Evolutionary conservation across 805 yeast species (phyloP).

Genomic region (Starmerella stigmatis): DNA sequence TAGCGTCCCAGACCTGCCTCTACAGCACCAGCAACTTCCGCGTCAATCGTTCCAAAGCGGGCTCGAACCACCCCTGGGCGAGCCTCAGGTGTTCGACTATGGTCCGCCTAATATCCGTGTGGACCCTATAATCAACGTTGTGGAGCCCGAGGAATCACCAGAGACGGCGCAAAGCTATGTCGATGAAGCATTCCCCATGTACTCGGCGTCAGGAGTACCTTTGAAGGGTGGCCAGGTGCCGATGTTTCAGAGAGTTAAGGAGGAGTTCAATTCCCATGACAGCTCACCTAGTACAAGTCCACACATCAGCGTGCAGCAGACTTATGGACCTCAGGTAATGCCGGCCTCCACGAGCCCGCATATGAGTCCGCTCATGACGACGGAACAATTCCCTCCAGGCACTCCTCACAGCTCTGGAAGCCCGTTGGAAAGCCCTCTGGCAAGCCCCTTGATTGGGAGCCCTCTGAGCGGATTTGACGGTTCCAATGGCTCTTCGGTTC

Average conservation of each 20-base stretch:
- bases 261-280: neutral
- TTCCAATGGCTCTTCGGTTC: neutral
- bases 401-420: slow-evolving; percentile 2
- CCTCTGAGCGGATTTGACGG: slow-evolving; percentile 2
- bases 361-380: neutral
- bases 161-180: neutral
- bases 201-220: slow-evolving; percentile 17
- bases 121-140: slow-evolving; percentile 22
- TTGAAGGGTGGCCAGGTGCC: slow-evolving; percentile 6
- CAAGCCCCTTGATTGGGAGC: slow-evolving; percentile 5
- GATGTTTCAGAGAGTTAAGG: slow-evolving; percentile 4
- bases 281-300: slow-evolving; percentile 3
- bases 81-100: neutral
- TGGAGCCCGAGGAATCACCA: slow-evolving; percentile 15
- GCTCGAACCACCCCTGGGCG: too few relatives aligned
- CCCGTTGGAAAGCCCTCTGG: slow-evolving; percentile 5
- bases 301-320: neutral
- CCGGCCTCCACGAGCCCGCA: slow-evolving; percentile 6
- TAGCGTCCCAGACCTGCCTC: too few relatives aligned
- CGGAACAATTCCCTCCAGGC: neutral
- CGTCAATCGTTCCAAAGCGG: too few relatives aligned
- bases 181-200: slow-evolving; percentile 18
- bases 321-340: too few relatives aligned
- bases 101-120: neutral
- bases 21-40: too few relatives aligned